Evolutionary conservation across 805 yeast genomes (phyloP).

Genomic region (Saccharomycopsis oosterbeekiorum): DNA sequence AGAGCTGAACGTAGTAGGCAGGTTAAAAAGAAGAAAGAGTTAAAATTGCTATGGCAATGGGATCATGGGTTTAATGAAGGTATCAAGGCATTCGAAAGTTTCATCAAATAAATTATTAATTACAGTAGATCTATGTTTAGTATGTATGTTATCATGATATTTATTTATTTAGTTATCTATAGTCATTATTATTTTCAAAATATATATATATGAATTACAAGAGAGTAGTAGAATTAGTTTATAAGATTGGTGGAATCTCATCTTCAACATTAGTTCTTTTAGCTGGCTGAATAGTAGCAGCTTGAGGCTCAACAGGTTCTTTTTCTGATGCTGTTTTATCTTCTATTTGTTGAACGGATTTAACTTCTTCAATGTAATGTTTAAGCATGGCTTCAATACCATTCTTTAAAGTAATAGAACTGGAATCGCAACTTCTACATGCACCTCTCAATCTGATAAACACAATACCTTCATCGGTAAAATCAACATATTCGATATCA

Average conservation of each 20-base stretch:
- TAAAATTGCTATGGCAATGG: slow-evolving; percentile 74
- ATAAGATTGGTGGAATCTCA: slow-evolving; percentile 16
- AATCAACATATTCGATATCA: slow-evolving; percentile 55
- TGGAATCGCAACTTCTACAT: slow-evolving; percentile 61
- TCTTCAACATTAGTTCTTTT: slow-evolving; percentile 10
- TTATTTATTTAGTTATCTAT: neutral
- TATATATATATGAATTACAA: neutral
- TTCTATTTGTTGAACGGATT: slow-evolving; percentile 42
- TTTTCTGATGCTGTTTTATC: slow-evolving; percentile 24
- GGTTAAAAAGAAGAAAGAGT: slow-evolving; percentile 40
- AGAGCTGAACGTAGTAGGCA: slow-evolving; percentile 40
- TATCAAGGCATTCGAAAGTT: slow-evolving; percentile 30
- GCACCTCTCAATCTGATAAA: slow-evolving; percentile 55
- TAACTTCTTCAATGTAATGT: slow-evolving; percentile 60
- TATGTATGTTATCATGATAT: neutral
- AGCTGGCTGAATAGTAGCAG: slow-evolving; percentile 5
- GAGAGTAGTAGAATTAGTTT: neutral
- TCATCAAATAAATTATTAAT: neutral
- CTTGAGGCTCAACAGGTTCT: slow-evolving; percentile 29
- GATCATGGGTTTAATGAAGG: slow-evolving; percentile 77
- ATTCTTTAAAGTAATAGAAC: slow-evolving; percentile 54
- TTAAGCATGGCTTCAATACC: slow-evolving; percentile 67
- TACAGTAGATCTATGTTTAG: neutral
- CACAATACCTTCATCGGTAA: slow-evolving; percentile 50
- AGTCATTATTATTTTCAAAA: neutral